Conservation (phyloP, 441 rosid species). For the Erodium moschatum region DNA sequence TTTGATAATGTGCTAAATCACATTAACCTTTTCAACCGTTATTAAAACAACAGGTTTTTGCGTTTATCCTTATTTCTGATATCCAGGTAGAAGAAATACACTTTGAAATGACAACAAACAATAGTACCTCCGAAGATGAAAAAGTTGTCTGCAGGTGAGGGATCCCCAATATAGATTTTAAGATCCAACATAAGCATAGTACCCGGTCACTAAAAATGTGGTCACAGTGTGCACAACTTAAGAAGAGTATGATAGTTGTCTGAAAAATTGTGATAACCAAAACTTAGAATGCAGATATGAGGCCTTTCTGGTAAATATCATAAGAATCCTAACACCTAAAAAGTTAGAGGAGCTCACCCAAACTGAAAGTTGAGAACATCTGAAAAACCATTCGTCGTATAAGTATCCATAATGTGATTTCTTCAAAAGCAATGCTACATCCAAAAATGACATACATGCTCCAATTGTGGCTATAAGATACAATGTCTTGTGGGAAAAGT, state of each 20-base stretch:
- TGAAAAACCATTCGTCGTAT: slow-evolving; percentile 48
- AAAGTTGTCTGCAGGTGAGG: slow-evolving; percentile 40
- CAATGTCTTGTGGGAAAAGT: slow-evolving; percentile 37
- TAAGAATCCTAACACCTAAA: slow-evolving; percentile 10
- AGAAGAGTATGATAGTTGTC: slow-evolving; percentile 39
- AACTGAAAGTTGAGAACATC: slow-evolving; percentile 41
- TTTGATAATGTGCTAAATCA: not conserved
- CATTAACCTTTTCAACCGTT: not conserved
- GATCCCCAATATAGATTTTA: slow-evolving; percentile 40
- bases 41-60: not conserved
- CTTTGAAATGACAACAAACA: slow-evolving; percentile 11
- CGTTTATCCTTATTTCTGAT: not conserved
- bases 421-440: slow-evolving; percentile 36
- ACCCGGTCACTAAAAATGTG: slow-evolving; percentile 33
- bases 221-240: slow-evolving; percentile 29
- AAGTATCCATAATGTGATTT: slow-evolving; percentile 34
- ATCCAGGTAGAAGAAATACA: not conserved
- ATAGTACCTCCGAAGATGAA: slow-evolving; percentile 40
- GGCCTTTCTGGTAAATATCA: slow-evolving; percentile 9
- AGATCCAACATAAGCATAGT: slow-evolving; percentile 68
- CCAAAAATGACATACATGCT: slow-evolving; percentile 55
- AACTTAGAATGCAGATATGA: slow-evolving; percentile 16
- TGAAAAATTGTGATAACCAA: slow-evolving; percentile 25
- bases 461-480: slow-evolving; percentile 48
- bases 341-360: slow-evolving; percentile 51